phyloP scores from a whole-genome alignment of 2,329 filamentous ascomycete species.

The Diaporthe helianthi region DNA sequence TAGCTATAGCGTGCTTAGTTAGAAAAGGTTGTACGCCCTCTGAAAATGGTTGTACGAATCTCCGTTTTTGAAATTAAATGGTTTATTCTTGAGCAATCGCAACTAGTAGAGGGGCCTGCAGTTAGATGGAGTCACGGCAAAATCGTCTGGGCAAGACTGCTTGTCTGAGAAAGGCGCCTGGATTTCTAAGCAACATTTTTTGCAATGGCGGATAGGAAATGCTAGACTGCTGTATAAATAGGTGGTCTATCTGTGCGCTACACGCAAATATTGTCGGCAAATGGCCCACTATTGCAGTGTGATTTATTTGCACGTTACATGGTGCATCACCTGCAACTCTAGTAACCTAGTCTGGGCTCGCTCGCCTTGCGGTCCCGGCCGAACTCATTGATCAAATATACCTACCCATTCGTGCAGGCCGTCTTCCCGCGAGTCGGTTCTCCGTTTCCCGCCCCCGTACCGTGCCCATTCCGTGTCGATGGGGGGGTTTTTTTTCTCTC shows the following conservation, averaged over 20 bases:
- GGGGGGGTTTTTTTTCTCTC: slow-evolving; percentile 3
- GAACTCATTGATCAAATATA: neutral
- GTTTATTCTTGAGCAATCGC: neutral
- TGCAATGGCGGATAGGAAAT: neutral
- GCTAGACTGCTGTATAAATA: slow-evolving; percentile 21
- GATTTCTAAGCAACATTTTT: slow-evolving; percentile 31
- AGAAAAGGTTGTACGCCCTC: no score
- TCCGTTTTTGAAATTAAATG: no score
- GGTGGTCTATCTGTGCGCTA: slow-evolving; percentile 8
- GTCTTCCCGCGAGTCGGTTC: neutral
- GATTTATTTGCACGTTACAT: neutral
- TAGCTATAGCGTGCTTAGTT: no score
- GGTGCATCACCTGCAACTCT: neutral
- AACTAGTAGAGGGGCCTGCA: neutral
- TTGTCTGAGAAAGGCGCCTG: neutral
- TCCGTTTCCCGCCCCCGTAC: slow-evolving; percentile 13
- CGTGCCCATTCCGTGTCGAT: neutral
- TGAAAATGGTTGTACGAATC: no score
- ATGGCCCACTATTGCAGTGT: slow-evolving; percentile 13
- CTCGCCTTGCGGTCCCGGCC: slow-evolving; percentile 1
- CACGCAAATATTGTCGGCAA: slow-evolving; percentile 13
- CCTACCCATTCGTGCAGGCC: no score
- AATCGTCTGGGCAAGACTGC: neutral
- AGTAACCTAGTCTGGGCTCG: neutral
- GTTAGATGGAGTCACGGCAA: neutral